Percentiles rank a stretch among this genome's conserved stretches.
phyloP scores from a whole-genome alignment of 140 eudicot genomes.

The Eryngium alpinum region DNA sequence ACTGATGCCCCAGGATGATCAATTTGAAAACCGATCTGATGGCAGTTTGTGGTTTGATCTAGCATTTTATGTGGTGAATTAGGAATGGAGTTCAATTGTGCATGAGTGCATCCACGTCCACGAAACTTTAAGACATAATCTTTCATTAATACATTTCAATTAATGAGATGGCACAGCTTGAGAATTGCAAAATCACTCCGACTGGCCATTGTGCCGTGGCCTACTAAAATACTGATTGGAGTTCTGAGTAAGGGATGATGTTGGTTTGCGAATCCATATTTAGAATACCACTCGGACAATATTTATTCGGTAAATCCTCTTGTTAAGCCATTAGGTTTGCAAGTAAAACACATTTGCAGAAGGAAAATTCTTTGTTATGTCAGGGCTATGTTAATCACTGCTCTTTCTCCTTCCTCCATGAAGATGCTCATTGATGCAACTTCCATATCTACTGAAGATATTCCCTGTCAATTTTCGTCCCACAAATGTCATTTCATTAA shows the following conservation, averaged over 20 bases:
- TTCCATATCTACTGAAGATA: slow-evolving; percentile 28
- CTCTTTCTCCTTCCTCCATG: slow-evolving; percentile 3
- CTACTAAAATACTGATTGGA: slow-evolving; percentile 10
- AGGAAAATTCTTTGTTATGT: slow-evolving; percentile 9
- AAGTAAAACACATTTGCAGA: slow-evolving; percentile 15
- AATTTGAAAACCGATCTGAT: neutral
- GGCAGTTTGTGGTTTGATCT: neutral
- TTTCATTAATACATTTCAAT: too few relatives aligned
- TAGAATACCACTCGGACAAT: neutral
- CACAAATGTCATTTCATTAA: slow-evolving; percentile 8
- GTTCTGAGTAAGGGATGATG: neutral
- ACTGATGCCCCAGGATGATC: neutral
- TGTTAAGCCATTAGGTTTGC: slow-evolving; percentile 6
- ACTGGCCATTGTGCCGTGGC: neutral
- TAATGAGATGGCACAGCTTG: slow-evolving; percentile 3
- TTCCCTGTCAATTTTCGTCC: neutral
- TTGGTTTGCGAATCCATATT: slow-evolving; percentile 18
- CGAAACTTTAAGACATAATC: too few relatives aligned
- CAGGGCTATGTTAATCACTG: slow-evolving; percentile 8
- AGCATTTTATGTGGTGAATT: neutral
- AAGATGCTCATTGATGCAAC: slow-evolving; percentile 19
- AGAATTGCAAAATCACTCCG: neutral
- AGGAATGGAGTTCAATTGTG: neutral
- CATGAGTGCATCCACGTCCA: neutral
- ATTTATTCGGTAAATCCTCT: slow-evolving; percentile 7